Evolutionary conservation across 2,329 filamentous ascomycete species (phyloP).

Genomic region (Trichoderma aggressivum): DNA sequence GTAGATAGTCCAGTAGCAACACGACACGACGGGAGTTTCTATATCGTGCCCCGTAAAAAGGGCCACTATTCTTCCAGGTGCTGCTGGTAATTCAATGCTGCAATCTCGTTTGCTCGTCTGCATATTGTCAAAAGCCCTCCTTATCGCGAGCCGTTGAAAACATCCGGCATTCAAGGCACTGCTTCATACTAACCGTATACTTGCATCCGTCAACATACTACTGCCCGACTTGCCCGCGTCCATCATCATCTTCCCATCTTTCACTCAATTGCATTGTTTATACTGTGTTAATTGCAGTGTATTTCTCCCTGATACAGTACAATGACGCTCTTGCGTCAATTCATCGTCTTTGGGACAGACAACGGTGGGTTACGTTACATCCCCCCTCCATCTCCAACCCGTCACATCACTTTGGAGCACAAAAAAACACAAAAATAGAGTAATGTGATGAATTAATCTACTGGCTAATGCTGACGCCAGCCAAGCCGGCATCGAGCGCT

Average conservation of each 20-base stretch:
- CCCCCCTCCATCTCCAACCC: background rate
- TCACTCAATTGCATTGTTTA: background rate
- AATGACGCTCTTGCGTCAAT: slow-evolving; percentile 1
- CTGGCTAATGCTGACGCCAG: background rate
- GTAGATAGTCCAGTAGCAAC: background rate
- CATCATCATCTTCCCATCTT: background rate
- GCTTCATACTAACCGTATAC: background rate
- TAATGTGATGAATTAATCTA: background rate
- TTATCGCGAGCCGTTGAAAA: background rate
- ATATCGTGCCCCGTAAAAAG: background rate
- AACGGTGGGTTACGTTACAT: slow-evolving; percentile 15
- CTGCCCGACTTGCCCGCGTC: too few species aligned
- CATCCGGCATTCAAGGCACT: background rate
- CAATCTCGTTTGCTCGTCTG: background rate
- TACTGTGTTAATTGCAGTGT: background rate
- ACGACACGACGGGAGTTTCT: background rate
- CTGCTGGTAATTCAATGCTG: background rate
- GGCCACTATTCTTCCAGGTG: background rate
- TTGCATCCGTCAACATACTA: background rate
- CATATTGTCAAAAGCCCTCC: background rate
- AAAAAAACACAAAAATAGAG: background rate
- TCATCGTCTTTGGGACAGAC: slow-evolving; percentile 14
- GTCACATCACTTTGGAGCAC: background rate
- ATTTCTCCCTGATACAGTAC: background rate
- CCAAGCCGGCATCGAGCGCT: slow-evolving; percentile 53